Evolutionary conservation across 352 stramenopile genomes (phyloP), one percentile per base, ranked within the genome.

Genomic region (Globisporangium cylindrosporum): DNA sequence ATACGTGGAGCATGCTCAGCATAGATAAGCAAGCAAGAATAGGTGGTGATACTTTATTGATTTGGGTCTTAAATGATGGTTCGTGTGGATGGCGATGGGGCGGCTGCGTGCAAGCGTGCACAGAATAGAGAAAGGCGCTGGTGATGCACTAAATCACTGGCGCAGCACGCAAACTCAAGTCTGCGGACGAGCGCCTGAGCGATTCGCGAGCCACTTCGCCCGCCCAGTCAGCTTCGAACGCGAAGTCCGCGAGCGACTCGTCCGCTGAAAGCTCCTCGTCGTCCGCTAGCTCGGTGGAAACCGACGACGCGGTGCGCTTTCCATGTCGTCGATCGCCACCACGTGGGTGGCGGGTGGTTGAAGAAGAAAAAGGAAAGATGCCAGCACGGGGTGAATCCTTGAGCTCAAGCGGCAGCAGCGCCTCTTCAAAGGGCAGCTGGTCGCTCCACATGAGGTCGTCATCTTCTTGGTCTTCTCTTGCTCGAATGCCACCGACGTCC

Each of bases 161-260:
- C 1, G 63, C 64, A 1, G 43, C 27, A 10, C 48, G 64, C 32
- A 53, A n/a, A 51, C 24, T 55, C 25, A 41, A 34, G 34, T 70
- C 57, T 10, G 25, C 25, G 14, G 49, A 61, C 46, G 48, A 55
- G 24, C 66, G 34, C 34, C 20, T 59, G 6, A 54, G 27, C 20
- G 64, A 60, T 55, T 29, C 36, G 15, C 22, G 59, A 25, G 49
- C 48, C n/a, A 70, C 38, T 59, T 93, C 81, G 24, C 66, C 70
- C 43, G 68, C 77, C 88, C 88, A 95, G 75, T 95, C 88, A 20
- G 81, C 85, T 74, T 92, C 85, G 64, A 95, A 95, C 14, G 85
- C 88, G 57, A 87, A 77, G 62, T 78, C 82, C 8, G 88, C 82
- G 24, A 95, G 69, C 12, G 88, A 93, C 18, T 64, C 64, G 38